Evolutionary conservation across 2,329 filamentous ascomycete genomes (phyloP).

Genomic region (Akanthomyces muscarius): DNA sequence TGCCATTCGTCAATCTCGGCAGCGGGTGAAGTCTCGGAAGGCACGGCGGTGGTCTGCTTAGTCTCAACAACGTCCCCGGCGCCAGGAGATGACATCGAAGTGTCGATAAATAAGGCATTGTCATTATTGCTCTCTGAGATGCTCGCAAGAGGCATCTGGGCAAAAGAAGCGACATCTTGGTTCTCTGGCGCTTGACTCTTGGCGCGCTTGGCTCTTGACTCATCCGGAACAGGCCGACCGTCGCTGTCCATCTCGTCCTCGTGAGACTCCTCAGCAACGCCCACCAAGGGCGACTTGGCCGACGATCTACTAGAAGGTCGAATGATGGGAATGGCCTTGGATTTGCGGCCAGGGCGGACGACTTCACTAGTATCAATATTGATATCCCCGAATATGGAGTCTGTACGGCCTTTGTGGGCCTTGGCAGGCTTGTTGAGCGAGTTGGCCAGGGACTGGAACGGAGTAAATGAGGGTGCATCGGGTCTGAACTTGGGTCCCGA

Average conservation of each 20-base stretch:
- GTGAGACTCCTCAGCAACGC: slow-evolving; percentile 23
- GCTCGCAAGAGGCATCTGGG: slow-evolving; percentile 31
- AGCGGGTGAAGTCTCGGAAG: slow-evolving; percentile 50
- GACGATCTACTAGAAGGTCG: slow-evolving; percentile 54
- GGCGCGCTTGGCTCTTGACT: slow-evolving; percentile 71
- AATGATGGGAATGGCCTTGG: slow-evolving; percentile 80
- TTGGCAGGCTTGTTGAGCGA: slow-evolving; percentile 43
- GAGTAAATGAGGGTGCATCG: slow-evolving; percentile 73
- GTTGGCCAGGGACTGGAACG: slow-evolving; percentile 45
- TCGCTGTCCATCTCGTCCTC: slow-evolving; percentile 46
- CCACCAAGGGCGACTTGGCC: slow-evolving; percentile 28
- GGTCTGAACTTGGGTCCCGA: slow-evolving; percentile 68
- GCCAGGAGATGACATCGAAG: slow-evolving; percentile 50
- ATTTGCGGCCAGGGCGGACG: slow-evolving; percentile 63
- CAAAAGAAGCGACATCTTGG: slow-evolving; percentile 73
- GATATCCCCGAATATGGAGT: slow-evolving; percentile 67
- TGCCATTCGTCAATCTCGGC: slow-evolving; percentile 2
- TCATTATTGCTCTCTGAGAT: slow-evolving; percentile 37
- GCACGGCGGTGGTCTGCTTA: slow-evolving; percentile 48
- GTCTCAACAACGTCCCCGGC: slow-evolving; percentile 52
- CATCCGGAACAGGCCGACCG: slow-evolving; percentile 59
- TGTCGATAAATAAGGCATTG: slow-evolving; percentile 41
- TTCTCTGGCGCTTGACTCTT: slow-evolving; percentile 61
- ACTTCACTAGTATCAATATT: slow-evolving; percentile 58
- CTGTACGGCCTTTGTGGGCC: slow-evolving; percentile 31